Conservation (phyloP, 352 stramenopile species). For the Phytophthora ramorum region DNA sequence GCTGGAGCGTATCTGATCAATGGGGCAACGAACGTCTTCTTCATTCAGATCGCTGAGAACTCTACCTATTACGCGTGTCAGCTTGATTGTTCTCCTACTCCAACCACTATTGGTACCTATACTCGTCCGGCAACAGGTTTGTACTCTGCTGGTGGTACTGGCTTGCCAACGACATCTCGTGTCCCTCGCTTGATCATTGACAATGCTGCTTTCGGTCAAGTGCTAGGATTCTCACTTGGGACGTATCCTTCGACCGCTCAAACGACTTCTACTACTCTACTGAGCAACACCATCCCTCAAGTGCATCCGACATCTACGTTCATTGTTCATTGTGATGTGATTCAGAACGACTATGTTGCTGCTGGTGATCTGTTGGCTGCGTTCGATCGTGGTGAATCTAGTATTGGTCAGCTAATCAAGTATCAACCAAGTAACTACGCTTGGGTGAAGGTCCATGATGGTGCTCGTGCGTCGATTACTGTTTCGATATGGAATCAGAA, state of each 20-base stretch:
- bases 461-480: too few species aligned
- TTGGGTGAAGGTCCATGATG: too few species aligned
- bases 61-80: too few species aligned
- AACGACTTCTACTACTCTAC: not conserved
- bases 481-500: not conserved
- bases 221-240: conserved; percentile 5
- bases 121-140: too few species aligned
- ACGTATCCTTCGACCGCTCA: not conserved
- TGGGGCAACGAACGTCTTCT: too few species aligned
- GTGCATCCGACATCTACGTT: conserved; percentile 4
- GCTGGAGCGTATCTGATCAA: too few species aligned
- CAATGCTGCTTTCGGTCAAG: conserved; percentile 3
- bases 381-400: not conserved
- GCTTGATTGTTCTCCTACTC: too few species aligned
- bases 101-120: too few species aligned
- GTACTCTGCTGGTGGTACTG: conserved; percentile 10
- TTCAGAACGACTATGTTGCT: conserved; percentile 1
- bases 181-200: conserved; percentile 5
- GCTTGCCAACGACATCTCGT: conserved; percentile 13
- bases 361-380: not conserved
- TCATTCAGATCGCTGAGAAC: too few species aligned
- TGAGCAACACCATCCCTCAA: conserved; percentile 1
- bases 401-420: not conserved
- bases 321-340: conserved; percentile 6
- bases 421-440: not conserved